phyloP scores from a whole-genome alignment of 1,139 yeast species.

The Blastobotrys indianensis region DNA sequence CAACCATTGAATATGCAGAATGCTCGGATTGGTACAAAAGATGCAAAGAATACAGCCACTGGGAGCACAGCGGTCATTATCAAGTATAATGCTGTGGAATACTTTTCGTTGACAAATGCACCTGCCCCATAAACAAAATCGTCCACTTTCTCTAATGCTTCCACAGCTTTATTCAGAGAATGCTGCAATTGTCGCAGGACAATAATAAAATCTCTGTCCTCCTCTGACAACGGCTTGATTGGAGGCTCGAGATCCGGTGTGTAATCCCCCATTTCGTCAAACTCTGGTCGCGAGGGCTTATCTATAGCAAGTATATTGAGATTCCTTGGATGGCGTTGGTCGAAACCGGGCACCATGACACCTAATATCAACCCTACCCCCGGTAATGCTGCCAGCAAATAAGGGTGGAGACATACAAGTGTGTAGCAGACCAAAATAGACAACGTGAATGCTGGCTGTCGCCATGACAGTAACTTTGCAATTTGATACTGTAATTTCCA shows the following conservation, averaged over 20 bases:
- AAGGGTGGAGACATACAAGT: slow-evolving; percentile 53
- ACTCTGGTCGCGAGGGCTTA: slow-evolving; percentile 13
- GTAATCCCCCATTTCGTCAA: slow-evolving; percentile 15
- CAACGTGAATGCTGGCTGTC: slow-evolving; percentile 32
- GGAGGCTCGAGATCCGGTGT: slow-evolving; percentile 12
- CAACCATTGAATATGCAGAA: slow-evolving; percentile 55
- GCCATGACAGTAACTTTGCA: slow-evolving; percentile 28
- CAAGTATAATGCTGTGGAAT: slow-evolving; percentile 51
- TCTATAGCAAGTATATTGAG: slow-evolving; percentile 10
- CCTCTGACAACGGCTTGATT: slow-evolving; percentile 6
- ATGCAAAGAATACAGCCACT: slow-evolving; percentile 48
- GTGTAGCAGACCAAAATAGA: slow-evolving; percentile 32
- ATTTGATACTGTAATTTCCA: slow-evolving; percentile 23
- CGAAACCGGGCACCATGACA: slow-evolving; percentile 65
- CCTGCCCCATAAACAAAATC: slow-evolving; percentile 56
- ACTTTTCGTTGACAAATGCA: slow-evolving; percentile 64
- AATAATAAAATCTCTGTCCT: slow-evolving; percentile 33
- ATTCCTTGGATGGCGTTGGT: slow-evolving; percentile 51
- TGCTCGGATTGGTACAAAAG: slow-evolving; percentile 61
- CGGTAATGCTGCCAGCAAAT: slow-evolving; percentile 60
- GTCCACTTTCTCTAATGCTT: slow-evolving; percentile 49
- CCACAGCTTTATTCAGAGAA: slow-evolving; percentile 51
- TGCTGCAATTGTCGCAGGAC: slow-evolving; percentile 61
- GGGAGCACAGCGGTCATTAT: slow-evolving; percentile 42
- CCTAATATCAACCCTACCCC: slow-evolving; percentile 50